Evolutionary conservation across 768 basidiomycete species (phyloP).

Genomic region (Suillus lakei): DNA sequence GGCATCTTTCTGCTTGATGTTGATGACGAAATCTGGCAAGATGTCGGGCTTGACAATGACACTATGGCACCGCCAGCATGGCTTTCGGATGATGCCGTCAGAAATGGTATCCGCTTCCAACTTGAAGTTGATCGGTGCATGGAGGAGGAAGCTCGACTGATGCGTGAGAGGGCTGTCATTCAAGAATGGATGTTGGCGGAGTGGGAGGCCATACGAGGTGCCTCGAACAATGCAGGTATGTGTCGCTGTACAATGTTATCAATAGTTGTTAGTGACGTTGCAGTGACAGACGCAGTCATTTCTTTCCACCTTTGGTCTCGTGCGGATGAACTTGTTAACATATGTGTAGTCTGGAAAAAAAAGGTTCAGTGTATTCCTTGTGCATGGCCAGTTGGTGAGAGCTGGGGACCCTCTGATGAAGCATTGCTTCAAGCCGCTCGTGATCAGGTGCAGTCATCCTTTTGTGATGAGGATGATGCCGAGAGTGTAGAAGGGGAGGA

Average conservation of each 20-base stretch:
- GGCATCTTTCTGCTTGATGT: conserved; percentile 39
- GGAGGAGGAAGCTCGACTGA: conserved; percentile 30
- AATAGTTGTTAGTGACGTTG: neutral
- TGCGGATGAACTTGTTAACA: neutral
- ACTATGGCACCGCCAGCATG: conserved; percentile 17
- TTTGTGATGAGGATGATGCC: neutral
- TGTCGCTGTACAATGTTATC: neutral
- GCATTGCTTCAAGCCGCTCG: neutral
- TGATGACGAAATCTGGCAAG: conserved; percentile 43
- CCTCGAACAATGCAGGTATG: conserved; percentile 12
- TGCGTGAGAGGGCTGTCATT: conserved; percentile 22
- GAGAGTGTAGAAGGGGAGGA: neutral
- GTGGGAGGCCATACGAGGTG: conserved; percentile 19
- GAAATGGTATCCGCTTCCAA: conserved; percentile 19
- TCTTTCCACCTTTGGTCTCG: conserved; percentile 7
- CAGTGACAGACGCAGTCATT: neutral
- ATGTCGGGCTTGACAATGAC: conserved; percentile 34
- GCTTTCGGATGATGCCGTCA: conserved; percentile 23
- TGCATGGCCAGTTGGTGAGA: conserved; percentile 1
- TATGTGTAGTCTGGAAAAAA: conserved; percentile 7
- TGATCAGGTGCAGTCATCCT: neutral
- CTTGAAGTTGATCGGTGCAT: conserved; percentile 27
- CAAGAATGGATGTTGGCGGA: conserved; percentile 33
- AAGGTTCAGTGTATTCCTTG: conserved; percentile 5
- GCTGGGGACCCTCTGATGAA: conserved; percentile 11